Evolutionary conservation across 1,284 basidiomycete species (phyloP), one percentile per base, ranked within the genome.

Genomic region (Rhodotorula sp.): DNA sequence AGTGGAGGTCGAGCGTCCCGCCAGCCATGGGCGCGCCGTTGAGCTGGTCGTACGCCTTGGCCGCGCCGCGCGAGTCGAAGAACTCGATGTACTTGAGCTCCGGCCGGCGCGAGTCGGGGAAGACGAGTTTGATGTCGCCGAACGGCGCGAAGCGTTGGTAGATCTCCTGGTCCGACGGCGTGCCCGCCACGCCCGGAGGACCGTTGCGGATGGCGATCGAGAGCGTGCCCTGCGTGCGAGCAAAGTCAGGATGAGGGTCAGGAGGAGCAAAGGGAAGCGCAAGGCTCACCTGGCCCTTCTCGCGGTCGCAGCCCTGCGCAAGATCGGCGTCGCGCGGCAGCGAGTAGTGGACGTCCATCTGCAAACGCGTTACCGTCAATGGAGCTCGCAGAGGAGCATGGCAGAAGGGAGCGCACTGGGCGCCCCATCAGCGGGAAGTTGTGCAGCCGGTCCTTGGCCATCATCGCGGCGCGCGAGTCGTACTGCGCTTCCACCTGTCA

Each of bases 341-440:
- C 39, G 92, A 95, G 83, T 94, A 99, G 82, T 99, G 96, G 0
- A 99, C 95, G 84, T 99, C 96, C 81, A 98, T 96, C 91, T 96
- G 78, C 46, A 41, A 27, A 73, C 12, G 32, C 17, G 27, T 3
- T 13, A n/a, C 13, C 6, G 34, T 65, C 59, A 54, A 51, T 60
- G 29, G 29, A 27, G 17, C 10, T 29, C 17, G 6, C 12, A 12
- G 2, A 1, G 34, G 2, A 17, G 53, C 17, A n/a, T 9, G 22
- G 64, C 10, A 41, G 21, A 27, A 46, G 6, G n/a, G 29, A 48
- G 58, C 68, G 61, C 9, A 77, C 74, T 29, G 70, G 64, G 77
- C 94, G 86, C 19, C 91, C 90, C 73, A 88, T 89, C 61, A 97
- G 89, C 80, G 91, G 88, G 53, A 88, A 90, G 25, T 91, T 91